These are phyloP conservation scores for Venturiaceae sp. DNA, from an alignment of 2,329 filamentous ascomycete species.

Conservation along the genomic window DNA sequence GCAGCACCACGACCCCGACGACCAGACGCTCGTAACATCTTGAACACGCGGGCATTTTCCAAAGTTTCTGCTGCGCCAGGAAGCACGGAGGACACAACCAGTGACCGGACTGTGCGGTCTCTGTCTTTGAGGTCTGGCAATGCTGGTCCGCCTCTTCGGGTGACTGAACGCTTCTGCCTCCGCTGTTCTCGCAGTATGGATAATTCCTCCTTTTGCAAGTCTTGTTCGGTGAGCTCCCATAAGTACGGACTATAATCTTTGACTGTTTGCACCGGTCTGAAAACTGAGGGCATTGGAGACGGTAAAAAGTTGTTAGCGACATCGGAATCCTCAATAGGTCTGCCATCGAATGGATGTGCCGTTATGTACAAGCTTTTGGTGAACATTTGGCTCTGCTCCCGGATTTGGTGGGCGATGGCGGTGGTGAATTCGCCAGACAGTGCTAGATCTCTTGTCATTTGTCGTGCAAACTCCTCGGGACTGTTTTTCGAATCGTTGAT, in stretches of 20 bases:
- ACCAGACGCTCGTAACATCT: slow-evolving; percentile 39
- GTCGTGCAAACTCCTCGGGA: slow-evolving; percentile 84
- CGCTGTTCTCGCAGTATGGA: slow-evolving; percentile 91
- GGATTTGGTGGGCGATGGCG: slow-evolving; percentile 93
- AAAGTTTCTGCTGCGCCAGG: slow-evolving; percentile 73
- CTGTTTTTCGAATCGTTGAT: slow-evolving; percentile 92
- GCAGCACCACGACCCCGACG: slow-evolving; percentile 47
- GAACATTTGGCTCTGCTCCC: slow-evolving; percentile 91
- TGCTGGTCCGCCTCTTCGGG: slow-evolving; percentile 81
- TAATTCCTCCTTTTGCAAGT: slow-evolving; percentile 81
- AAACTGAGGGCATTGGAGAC: slow-evolving; percentile 71
- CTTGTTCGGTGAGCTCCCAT: slow-evolving; percentile 85
- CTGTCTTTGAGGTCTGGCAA: slow-evolving; percentile 94
- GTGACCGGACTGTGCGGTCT: slow-evolving; percentile 82
- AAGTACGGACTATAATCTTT: slow-evolving; percentile 92
- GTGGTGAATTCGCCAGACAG: slow-evolving; percentile 94
- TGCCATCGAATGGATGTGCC: slow-evolving; percentile 89
- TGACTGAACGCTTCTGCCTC: slow-evolving; percentile 90
- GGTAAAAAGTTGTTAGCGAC: slow-evolving; percentile 76
- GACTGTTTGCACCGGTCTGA: slow-evolving; percentile 82
- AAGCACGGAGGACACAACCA: slow-evolving; percentile 85
- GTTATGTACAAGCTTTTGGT: slow-evolving; percentile 88
- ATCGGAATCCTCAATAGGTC: slow-evolving; percentile 86
- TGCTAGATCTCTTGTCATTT: slow-evolving; percentile 83
- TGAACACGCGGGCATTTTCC: slow-evolving; percentile 81